Conservation (phyloP, 768 basidiomycete species). For the Suillus weaverae region DNA sequence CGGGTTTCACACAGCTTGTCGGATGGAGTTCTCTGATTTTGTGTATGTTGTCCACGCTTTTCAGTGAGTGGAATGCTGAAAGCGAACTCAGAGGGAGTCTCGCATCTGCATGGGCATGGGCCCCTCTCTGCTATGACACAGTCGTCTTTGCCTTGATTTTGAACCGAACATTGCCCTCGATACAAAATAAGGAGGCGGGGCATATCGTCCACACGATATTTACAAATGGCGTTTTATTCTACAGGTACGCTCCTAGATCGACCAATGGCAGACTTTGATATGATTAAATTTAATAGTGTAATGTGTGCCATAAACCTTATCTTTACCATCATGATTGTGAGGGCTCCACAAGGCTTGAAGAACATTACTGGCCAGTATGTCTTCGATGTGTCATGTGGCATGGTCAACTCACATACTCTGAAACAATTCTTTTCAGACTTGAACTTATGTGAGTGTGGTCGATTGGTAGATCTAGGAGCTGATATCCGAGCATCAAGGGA, state of each 20-base stretch:
- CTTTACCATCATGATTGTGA: conserved; percentile 39
- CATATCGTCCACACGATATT: conserved; percentile 27
- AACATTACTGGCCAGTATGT: conserved; percentile 38
- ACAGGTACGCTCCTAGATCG: conserved; percentile 23
- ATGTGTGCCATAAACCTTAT: conserved; percentile 40
- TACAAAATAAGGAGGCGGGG: conserved; percentile 17
- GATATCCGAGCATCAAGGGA: not conserved
- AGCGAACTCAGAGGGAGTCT: conserved; percentile 14
- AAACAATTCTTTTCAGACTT: not conserved
- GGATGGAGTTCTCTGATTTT: conserved; percentile 35
- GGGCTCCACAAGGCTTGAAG: conserved; percentile 29
- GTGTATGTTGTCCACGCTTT: conserved; percentile 19
- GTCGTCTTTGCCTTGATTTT: conserved; percentile 35
- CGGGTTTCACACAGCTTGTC: conserved; percentile 34
- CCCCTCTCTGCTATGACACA: conserved; percentile 42
- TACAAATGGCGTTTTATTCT: conserved; percentile 36
- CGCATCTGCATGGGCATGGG: conserved; percentile 40
- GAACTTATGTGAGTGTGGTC: conserved; percentile 2
- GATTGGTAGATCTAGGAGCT: not conserved
- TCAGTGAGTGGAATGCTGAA: not conserved
- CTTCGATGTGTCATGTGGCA: not conserved
- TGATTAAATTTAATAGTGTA: conserved; percentile 23
- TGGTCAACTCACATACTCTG: not conserved
- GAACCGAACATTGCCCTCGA: conserved; percentile 27
- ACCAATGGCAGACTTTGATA: not conserved